phyloP scores from a whole-genome alignment of 164 flowering plant species.

The Houttuynia cordata region DNA sequence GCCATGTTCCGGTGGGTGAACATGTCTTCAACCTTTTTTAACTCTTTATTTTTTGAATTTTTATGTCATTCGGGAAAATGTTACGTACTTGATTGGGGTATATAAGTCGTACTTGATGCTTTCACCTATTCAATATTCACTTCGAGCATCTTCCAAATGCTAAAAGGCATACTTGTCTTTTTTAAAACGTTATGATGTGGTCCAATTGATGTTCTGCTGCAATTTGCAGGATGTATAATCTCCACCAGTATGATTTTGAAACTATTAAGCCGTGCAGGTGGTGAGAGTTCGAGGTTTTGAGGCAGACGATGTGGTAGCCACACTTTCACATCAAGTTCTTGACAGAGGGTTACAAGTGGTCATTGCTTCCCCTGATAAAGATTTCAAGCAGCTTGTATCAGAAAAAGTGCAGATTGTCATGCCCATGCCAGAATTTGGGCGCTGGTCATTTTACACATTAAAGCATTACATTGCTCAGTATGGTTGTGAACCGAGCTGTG shows the following conservation, averaged over 20 bases:
- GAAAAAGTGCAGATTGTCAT: conserved; percentile 86
- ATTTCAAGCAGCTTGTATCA: conserved; percentile 89
- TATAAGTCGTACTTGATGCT: not conserved
- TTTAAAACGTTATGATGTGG: not conserved
- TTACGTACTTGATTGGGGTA: not conserved
- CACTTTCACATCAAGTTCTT: conserved; percentile 61
- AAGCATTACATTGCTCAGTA: conserved; percentile 79
- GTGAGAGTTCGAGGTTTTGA: conserved; percentile 58
- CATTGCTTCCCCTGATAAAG: conserved; percentile 96
- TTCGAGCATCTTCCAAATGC: not conserved
- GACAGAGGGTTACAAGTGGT: conserved; percentile 50
- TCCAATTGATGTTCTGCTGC: conserved; percentile 4
- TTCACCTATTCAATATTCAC: not conserved
- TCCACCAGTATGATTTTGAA: conserved; percentile 10
- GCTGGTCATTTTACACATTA: conserved; percentile 87
- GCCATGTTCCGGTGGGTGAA: conserved; percentile 78
- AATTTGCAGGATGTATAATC: conserved; percentile 3
- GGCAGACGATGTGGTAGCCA: conserved; percentile 97
- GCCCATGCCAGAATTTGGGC: conserved; percentile 60
- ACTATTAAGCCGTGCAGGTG: conserved; percentile 33
- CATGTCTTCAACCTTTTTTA: conserved; percentile 1
- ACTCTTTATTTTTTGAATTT: not conserved
- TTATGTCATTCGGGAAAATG: not conserved
- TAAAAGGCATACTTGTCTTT: too few species aligned
- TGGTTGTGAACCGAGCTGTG: conserved; percentile 67